Evolutionary conservation across 768 basidiomycete species (phyloP).

Genomic region (Suillus variegatus): DNA sequence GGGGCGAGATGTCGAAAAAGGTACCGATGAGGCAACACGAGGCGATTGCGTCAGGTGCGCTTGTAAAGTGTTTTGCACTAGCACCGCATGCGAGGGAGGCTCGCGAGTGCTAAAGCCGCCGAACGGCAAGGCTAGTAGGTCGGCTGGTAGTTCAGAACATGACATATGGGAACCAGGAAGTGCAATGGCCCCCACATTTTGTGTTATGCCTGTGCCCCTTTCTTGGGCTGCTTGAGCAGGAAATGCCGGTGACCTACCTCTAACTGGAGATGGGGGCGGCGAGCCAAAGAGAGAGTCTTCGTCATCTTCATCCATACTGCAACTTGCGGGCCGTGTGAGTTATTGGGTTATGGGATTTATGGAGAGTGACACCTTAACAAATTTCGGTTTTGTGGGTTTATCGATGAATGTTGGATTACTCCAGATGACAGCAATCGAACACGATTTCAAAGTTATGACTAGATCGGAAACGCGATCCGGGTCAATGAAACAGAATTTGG

Average conservation of each 20-base stretch:
- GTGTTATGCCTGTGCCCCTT: constrained; percentile 38
- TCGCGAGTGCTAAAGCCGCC: constrained; percentile 36
- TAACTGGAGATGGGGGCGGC: constrained; percentile 69
- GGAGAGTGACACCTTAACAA: constrained; percentile 17
- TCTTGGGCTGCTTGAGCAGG: constrained; percentile 35
- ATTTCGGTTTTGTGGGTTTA: neutral
- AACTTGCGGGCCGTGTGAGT: constrained; percentile 18
- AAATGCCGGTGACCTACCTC: constrained; percentile 78
- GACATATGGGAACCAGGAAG: constrained; percentile 89
- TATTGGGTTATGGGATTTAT: constrained; percentile 8
- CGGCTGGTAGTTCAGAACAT: constrained; percentile 83
- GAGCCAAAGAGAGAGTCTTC: constrained; percentile 79
- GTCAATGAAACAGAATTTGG: neutral
- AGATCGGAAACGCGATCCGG: neutral
- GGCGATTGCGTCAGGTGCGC: neutral
- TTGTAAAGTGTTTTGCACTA: neutral
- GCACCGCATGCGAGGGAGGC: constrained; percentile 31
- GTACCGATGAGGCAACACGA: neutral
- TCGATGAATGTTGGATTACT: neutral
- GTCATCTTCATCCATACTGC: constrained; percentile 41
- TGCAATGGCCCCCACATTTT: constrained; percentile 98
- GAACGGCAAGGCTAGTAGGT: constrained; percentile 73
- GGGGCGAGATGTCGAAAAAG: constrained; percentile 12
- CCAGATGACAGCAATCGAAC: neutral
- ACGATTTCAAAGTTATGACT: constrained; percentile 1